These are phyloP conservation scores for Phoma sp. DNA, from an alignment of 2,329 filamentous ascomycete species.

Conservation along the genomic window DNA sequence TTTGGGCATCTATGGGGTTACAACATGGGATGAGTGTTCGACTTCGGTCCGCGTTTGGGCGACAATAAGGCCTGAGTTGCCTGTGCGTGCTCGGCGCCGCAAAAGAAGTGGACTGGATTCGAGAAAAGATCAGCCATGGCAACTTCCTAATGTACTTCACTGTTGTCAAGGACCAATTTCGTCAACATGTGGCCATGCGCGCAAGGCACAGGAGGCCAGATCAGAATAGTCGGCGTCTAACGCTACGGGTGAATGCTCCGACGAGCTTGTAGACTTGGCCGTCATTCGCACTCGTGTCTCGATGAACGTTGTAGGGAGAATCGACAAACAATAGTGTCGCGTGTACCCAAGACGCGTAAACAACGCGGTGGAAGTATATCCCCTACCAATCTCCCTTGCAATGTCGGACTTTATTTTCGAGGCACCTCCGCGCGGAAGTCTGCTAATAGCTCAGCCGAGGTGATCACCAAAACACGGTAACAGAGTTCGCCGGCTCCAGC, in stretches of 20 bases:
- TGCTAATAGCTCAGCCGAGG: slow-evolving; percentile 9
- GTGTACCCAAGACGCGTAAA: slow-evolving; percentile 14
- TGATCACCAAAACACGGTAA: slow-evolving; percentile 15
- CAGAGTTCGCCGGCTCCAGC: slow-evolving; percentile 11
- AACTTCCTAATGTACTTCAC: slow-evolving; percentile 7
- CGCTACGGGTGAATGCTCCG: slow-evolving; percentile 5
- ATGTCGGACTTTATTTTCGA: not conserved
- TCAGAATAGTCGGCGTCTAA: slow-evolving; percentile 5
- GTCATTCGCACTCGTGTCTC: not conserved
- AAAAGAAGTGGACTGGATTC: slow-evolving; percentile 24
- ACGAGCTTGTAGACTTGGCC: not conserved
- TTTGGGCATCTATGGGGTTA: slow-evolving; percentile 8
- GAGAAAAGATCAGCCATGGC: slow-evolving; percentile 22
- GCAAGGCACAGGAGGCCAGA: not conserved
- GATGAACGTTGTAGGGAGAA: not conserved
- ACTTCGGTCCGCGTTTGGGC: slow-evolving; percentile 5
- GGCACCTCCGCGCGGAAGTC: slow-evolving; percentile 2
- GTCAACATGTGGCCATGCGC: not conserved
- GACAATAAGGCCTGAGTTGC: slow-evolving; percentile 3
- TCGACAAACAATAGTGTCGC: not conserved
- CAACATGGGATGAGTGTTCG: not conserved
- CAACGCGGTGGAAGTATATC: slow-evolving; percentile 6
- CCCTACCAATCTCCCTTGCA: slow-evolving; percentile 19
- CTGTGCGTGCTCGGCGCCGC: slow-evolving; percentile 26
- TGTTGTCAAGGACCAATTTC: not conserved